Percentiles rank a stretch among this genome's conserved stretches.
phyloP scores from a whole-genome alignment of 768 basidiomycete genomes.

The Mycena olivaceomarginata region DNA sequence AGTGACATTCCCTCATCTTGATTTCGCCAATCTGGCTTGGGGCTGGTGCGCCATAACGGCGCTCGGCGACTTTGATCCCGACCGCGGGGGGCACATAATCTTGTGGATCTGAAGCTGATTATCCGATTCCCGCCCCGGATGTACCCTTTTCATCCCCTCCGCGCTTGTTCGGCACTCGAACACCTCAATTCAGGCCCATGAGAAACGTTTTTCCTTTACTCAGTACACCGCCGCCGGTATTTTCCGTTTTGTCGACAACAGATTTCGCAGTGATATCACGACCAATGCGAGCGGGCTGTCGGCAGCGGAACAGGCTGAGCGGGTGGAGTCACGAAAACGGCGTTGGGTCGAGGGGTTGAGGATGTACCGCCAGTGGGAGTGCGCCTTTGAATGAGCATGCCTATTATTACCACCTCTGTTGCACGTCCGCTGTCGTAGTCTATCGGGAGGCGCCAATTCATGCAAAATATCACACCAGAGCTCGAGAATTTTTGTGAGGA shows the following conservation, averaged over 20 bases:
- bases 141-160: too few relatives aligned
- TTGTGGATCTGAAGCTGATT: neutral
- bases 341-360: neutral
- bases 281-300: too few relatives aligned
- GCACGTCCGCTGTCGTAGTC: too few relatives aligned
- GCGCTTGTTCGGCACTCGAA: too few relatives aligned
- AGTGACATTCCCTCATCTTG: neutral
- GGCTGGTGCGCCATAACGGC: neutral
- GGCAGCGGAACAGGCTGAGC: too few relatives aligned
- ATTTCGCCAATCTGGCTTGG: neutral
- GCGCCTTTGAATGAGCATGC: neutral
- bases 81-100: neutral
- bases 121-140: neutral
- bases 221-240: too few relatives aligned
- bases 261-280: too few relatives aligned
- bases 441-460: neutral
- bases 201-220: too few relatives aligned
- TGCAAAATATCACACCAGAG: neutral
- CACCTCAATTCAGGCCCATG: too few relatives aligned
- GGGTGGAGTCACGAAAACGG: too few relatives aligned
- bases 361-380: neutral
- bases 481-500: too few relatives aligned
- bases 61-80: neutral
- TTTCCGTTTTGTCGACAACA: too few relatives aligned
- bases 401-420: neutral